Evolutionary conservation across 441 rosid genomes (phyloP), one percentile per base, ranked within the genome.

Genomic region (Mallotus repandus): DNA sequence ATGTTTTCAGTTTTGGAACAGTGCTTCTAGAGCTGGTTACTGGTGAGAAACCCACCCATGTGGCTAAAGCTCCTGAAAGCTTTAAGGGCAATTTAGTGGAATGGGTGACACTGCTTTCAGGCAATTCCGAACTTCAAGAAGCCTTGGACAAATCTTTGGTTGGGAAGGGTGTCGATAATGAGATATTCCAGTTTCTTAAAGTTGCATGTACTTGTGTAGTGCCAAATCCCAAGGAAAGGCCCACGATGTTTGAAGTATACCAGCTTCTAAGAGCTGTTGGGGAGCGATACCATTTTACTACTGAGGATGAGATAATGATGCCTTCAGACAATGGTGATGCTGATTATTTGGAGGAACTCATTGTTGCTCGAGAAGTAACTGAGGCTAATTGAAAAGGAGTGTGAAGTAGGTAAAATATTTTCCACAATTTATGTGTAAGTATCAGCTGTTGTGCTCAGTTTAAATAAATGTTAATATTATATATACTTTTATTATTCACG

Each of bases 11-110:
- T 89, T 92, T 92, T 50, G 99, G 99, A 46, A 83, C 83, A 35
- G 96, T 95, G 74, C 94, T 92, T 66, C 87, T 95, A 9, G 99
- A 95, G 86, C 77, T 95, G 83, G 96, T 89, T 70, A 92, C 96
- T 0, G 89, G 99, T 9, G 93, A 92, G 86, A 89, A 68, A 72
- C 91, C 99, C 14, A 91, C 94, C 46, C 82, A 79, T 68, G 82
- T 88, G 61, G 61, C 84, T 18, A 86, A 46, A 79, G 89, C 80
- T 66, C 84, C 94, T 7, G 97, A 92, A 70, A 84, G 71, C 87
- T 95, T 89, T 63, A 89, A 89, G 74, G 98, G 97, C 63, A 89
- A 83, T 78, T 82, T 95, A 68, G 93, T 89, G 54, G 98, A 92
- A 70, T 95, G 97, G 94, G 68, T 88, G 21, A 68, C 78, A 2